These are phyloP conservation scores for Ceratocystis albifundus DNA, from an alignment of 2,329 filamentous ascomycete genomes.

Conservation along the genomic window DNA sequence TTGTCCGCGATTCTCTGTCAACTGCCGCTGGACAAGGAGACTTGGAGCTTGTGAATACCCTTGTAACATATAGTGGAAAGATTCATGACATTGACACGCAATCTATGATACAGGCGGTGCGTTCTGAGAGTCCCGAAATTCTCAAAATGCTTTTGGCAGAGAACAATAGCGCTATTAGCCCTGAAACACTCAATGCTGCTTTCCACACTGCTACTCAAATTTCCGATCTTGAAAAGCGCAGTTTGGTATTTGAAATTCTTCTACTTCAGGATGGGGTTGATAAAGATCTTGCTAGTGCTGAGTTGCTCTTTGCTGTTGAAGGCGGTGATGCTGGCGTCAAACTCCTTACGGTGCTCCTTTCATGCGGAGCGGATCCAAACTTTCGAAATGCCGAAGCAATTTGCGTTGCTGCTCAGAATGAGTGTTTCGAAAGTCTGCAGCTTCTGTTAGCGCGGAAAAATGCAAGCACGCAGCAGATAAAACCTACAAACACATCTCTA, in stretches of 20 bases:
- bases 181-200: slow-evolving; percentile 36
- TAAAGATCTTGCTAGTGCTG: slow-evolving; percentile 41
- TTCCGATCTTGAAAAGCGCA: slow-evolving; percentile 38
- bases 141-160: slow-evolving; percentile 40
- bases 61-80: slow-evolving; percentile 42
- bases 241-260: slow-evolving; percentile 41
- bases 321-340: slow-evolving; percentile 40
- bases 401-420: slow-evolving; percentile 42
- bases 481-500: slow-evolving; percentile 38
- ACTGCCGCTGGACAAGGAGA: slow-evolving; percentile 44
- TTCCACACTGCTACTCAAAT: slow-evolving; percentile 47
- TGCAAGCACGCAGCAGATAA: slow-evolving; percentile 35
- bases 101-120: slow-evolving; percentile 44
- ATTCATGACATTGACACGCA: slow-evolving; percentile 42
- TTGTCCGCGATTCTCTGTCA: slow-evolving; percentile 41
- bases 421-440: slow-evolving; percentile 40
- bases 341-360: slow-evolving; percentile 41
- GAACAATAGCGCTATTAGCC: slow-evolving; percentile 31
- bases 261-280: slow-evolving; percentile 37
- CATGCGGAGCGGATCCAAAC: slow-evolving; percentile 44
- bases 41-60: slow-evolving; percentile 38
- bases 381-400: slow-evolving; percentile 45
- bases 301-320: slow-evolving; percentile 42
- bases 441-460: slow-evolving; percentile 40
- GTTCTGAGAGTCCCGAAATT: slow-evolving; percentile 40